Evolutionary conservation across 148 eudicot genomes (phyloP), one percentile per base, ranked within the genome.

Genomic region (Silene conica): DNA sequence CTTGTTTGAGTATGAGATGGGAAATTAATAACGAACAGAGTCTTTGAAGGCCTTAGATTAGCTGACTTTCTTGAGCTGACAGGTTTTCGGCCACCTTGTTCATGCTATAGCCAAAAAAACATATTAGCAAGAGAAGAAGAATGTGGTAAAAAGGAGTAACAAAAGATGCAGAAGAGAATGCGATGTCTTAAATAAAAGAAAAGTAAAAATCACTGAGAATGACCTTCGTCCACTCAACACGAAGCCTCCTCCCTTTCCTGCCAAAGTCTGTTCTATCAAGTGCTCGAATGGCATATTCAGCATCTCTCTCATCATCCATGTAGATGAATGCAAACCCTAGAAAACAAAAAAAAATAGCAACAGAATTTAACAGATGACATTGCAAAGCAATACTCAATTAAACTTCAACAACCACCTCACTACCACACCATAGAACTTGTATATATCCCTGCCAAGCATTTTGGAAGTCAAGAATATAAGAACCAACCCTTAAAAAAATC

Each of bases 181-280:
- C 10, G n/a, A 9, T 0, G 50, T 26, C 14, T 62, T 50, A 12
- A 12, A 62, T 9, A 62, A 6, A 14, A 25, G 15, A 2, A 19
- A 8, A 59, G 16, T 25, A 19, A 13, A 25, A 28, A 31, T n/a
- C 15, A 22, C 23, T n/a, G 45, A 1, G 48, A 20, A 74, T 55
- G 70, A 91, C 98, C 98, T 93, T 93, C 6, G 97, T 89, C 98
- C 97, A 93, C 79, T 93, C 98, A 69, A 93, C 95, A 74, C 92
- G 95, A 78, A 93, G 94, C 38, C 91, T 87, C 21, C 97, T 89
- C 4, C 98, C 97, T 78, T 89, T 93, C 77, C 97, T 86, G 46
- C 98, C 98, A 83, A 85, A 93, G 78, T 91, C 94, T 13, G 83
- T 76, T 3, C 90, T 81, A 78, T 93, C 97, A 69, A 93, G 95